These are phyloP conservation scores for Naegleria fowleri DNA, from an alignment of 208 protist genomes.

Conservation along the genomic window DNA sequence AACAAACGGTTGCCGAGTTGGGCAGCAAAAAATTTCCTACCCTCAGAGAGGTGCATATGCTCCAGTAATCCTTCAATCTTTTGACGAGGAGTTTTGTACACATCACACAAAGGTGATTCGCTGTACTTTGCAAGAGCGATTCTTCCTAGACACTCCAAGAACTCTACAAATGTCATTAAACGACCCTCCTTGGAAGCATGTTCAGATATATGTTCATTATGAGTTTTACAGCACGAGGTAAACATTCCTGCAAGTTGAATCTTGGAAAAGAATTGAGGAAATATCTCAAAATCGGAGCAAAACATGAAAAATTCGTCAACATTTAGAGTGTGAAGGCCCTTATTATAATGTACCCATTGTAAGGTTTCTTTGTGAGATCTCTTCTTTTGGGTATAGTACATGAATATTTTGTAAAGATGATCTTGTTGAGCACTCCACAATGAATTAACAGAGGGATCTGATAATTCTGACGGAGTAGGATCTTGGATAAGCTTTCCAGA, in stretches of 20 bases:
- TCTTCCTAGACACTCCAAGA: constrained; percentile 22
- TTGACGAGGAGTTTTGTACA: background rate
- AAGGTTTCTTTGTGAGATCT: background rate
- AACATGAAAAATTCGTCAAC: constrained; percentile 17
- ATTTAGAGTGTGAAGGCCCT: background rate
- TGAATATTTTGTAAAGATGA: background rate
- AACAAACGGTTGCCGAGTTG: background rate
- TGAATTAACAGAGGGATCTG: background rate
- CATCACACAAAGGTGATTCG: background rate
- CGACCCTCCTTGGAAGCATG: background rate
- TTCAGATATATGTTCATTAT: background rate
- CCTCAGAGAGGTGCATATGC: background rate
- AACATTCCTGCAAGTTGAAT: background rate
- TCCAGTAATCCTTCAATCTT: constrained; percentile 13
- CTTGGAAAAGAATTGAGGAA: background rate
- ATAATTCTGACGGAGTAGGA: background rate
- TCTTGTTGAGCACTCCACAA: background rate
- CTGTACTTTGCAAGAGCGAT: background rate
- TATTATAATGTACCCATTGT: background rate
- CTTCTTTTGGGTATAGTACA: background rate
- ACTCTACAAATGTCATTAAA: background rate
- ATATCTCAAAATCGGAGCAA: background rate
- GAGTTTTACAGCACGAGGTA: background rate
- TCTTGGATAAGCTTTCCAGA: background rate
- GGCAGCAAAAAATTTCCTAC: background rate